Evolutionary conservation across 164 flowering plant genomes (phyloP), one percentile per base, ranked within the genome.

Genomic region (Piper betle): DNA sequence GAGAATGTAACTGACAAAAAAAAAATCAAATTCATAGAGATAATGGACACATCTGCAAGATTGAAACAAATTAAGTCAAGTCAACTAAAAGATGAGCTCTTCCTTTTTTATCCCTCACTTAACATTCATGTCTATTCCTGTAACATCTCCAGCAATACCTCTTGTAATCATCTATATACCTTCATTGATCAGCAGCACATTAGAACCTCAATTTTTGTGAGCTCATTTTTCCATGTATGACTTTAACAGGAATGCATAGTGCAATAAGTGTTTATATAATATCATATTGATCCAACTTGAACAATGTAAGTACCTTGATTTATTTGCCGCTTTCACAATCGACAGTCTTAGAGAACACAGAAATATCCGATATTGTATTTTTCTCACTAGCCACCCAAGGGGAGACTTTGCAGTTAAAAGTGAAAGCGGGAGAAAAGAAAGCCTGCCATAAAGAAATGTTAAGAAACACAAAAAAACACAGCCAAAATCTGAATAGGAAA

Each of bases 321-420:
- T 55, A 39, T 55, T 55, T 33, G 58, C 19, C 16, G 10, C 39
- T 55, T 55, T 33, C 33, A 55, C 58, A 25, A 55, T 8, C 6
- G 13, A 55, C 8, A 13, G 3, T 4, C 58, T 33, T 38, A 55
- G 39, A 55, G 58, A n/a, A 55, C 39, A 55, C 25, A 55, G 38
- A 55, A 11, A 13, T 25, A 55, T 55, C 39, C 58, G 37, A 9
- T 55, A 33, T 55, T 55, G 58, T 6, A 33, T 55, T 19, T 55
- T 55, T 55, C 58, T 55, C 13, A 55, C 38, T 13, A 55, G 38
- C 58, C 58, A 55, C 4, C 25, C 58, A 38, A 55, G 12, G 58
- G 58, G 38, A 33, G 38, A 55, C 25, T 55, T 33, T 17, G 16
- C 9, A 25, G 37, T 38, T 38, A 25, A 33, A 33, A 33, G 38